These are phyloP conservation scores for Xylaria sp. DNA, from an alignment of 2,329 filamentous ascomycete genomes.

Conservation along the genomic window DNA sequence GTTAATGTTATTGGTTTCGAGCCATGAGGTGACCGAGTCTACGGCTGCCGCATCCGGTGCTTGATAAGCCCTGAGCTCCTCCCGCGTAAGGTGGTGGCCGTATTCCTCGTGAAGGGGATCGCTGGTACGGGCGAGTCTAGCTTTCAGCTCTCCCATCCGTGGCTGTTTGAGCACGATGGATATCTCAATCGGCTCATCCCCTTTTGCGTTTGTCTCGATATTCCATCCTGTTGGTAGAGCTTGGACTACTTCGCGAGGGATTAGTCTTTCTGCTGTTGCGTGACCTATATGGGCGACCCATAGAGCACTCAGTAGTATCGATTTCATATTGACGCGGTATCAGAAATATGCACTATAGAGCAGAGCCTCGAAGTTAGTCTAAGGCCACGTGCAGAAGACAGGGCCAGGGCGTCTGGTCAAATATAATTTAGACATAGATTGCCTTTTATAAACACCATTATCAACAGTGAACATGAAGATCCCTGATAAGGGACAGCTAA, in stretches of 20 bases:
- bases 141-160: slow-evolving; percentile 35
- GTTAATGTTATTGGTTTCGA: slow-evolving; percentile 44
- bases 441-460: not conserved
- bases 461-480: not conserved
- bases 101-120: slow-evolving; percentile 27
- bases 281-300: slow-evolving; percentile 8
- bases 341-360: not conserved
- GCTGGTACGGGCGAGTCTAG: slow-evolving; percentile 30
- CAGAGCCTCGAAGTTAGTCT: not conserved
- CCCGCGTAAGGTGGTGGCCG: slow-evolving; percentile 39
- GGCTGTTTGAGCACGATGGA: slow-evolving; percentile 37
- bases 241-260: slow-evolving; percentile 10
- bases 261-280: slow-evolving; percentile 5
- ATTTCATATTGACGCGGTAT: slow-evolving; percentile 9
- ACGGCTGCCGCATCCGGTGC: slow-evolving; percentile 40
- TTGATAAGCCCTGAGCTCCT: slow-evolving; percentile 43
- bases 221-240: slow-evolving; percentile 35
- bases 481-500: not conserved
- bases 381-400: too few species aligned
- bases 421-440: too few species aligned
- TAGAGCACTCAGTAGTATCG: slow-evolving; percentile 4
- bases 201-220: slow-evolving; percentile 27
- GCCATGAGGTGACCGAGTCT: slow-evolving; percentile 45
- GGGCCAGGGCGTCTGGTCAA: too few species aligned
- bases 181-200: slow-evolving; percentile 32